Evolutionary conservation across 257 asterid species (phyloP), one percentile per base, ranked within the genome.

Genomic region (Oldenlandia corymbosa): DNA sequence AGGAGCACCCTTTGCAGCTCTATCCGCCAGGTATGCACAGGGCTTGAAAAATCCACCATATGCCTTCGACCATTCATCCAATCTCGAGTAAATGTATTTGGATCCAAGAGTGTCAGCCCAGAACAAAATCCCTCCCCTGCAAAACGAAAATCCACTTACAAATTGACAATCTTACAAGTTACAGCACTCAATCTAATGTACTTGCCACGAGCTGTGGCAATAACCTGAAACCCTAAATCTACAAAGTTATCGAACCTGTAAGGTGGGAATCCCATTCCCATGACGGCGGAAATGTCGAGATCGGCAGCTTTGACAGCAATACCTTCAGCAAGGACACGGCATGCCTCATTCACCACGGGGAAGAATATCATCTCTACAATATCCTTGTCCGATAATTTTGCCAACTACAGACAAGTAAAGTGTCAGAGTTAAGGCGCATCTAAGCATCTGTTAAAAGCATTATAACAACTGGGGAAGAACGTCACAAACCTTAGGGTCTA

Each of bases 241-340:
- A 46, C 16, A 16, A 13, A 51, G 34, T 24, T 5, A 36, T 46
- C 82, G 20, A 30, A 92, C 97, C 99, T 84, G 86, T 90, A 93
- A 58, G 97, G 91, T 12, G 99, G 97, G 69, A 87, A 93, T 11
- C 99, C 99, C 94, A 88, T 83, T 73, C 99, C 97, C 99, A 90
- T 88, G 54, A 93, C 88, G 50, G 90, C 82, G 52, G 99, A 77
- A 43, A 93, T 80, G 83, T 93, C 99, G 7, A 93, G 94, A 79
- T 93, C 99, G 14, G 96, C 79, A 67, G 99, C 89, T 74, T 93
- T 90, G 70, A 85, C 88, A 21, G 84, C 94, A 61, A 93, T 90
- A 27, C 97, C 95, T 70, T 93, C 96, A 46, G 79, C 92, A 26
- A 90, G 90, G 45, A 93, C 97, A 28, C 97, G 83, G 64, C 97